Percentiles rank a stretch among this genome's conserved stretches.
Conservation (phyloP, 2,329 filamentous ascomycete genomes). For the Microdochium nivale region DNA sequence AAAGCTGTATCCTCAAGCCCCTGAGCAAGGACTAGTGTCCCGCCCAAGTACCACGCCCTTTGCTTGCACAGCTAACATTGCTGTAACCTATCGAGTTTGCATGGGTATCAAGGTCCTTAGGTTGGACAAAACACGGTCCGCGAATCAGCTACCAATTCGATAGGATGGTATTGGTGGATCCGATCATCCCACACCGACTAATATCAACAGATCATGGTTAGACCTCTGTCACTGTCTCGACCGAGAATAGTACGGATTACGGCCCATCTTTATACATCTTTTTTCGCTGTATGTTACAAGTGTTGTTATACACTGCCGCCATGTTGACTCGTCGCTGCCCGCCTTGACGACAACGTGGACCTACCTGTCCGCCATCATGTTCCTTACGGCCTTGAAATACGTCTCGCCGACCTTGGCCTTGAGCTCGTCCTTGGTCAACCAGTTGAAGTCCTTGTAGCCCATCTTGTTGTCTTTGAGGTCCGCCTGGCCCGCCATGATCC, state of each 20-base stretch:
- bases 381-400: constrained; percentile 69
- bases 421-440: constrained; percentile 87
- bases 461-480: constrained; percentile 64
- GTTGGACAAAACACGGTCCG: too few relatives aligned
- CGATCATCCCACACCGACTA: too few relatives aligned
- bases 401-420: constrained; percentile 51
- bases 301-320: constrained; percentile 6
- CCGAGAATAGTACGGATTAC: neutral
- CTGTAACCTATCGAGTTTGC: too few relatives aligned
- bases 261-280: constrained; percentile 4
- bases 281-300: constrained; percentile 4
- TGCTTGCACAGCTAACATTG: too few relatives aligned
- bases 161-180: too few relatives aligned
- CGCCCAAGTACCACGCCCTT: too few relatives aligned
- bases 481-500: constrained; percentile 95
- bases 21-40: too few relatives aligned
- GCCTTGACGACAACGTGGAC: neutral
- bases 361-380: constrained; percentile 77
- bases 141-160: too few relatives aligned
- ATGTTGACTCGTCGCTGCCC: neutral
- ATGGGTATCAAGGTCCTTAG: too few relatives aligned
- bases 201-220: too few relatives aligned
- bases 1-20: too few relatives aligned
- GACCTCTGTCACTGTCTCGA: too few relatives aligned
- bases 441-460: constrained; percentile 76